Evolutionary conservation across 106 monocot genomes (phyloP), one percentile per base, ranked within the genome.

Genomic region (Iris macrosiphon): DNA sequence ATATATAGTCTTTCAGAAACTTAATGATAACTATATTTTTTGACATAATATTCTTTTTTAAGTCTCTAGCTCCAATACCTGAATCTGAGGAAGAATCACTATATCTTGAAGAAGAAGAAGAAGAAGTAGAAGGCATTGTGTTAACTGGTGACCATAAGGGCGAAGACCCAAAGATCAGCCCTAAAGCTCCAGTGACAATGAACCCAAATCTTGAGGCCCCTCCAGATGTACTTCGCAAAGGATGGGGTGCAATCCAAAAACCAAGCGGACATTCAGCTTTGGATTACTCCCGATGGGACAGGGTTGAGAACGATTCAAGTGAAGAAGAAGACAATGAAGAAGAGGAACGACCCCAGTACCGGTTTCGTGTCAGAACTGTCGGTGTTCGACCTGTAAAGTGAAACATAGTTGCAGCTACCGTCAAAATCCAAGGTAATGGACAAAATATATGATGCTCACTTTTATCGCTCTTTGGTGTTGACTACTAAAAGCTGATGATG

Each of bases 261-360:
- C 96, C 86, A 30, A 89, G 83, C 71, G 96, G 89, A 22, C 90
- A 96, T 60, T 83, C 82, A 37, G 67, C 75, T 21, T 72, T 96
- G 57, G 90, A 96, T 67, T 96, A 96, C 49, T 96, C 96, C 0
- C 69, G 83, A 32, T 96, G 96, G 96, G 96, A 96, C 50, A 76
- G 63, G 38, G 89, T 96, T 2, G 79, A 79, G 52, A 85, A 72
- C 62, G 96, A 72, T 63, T 96, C 89, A 7, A 90, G 83, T 59
- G 96, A 87, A 35, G 84, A n/a, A n/a, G n/a, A 95, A 24, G 82
- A 89, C 7, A 79, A 65, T 6, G 84, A 84, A 32, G 84, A 82
- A 16, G 52, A 82, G 52, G 57, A 69, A 51, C 61, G 65, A 59
- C 89, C 89, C 35, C 79, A 72, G 53, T 83, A 96, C 45, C 61